A percentile compares a stretch with the other conserved stretches of the same genome.
phyloP scores from a whole-genome alignment of 306 rosid species.

The Prunus davidiana region DNA sequence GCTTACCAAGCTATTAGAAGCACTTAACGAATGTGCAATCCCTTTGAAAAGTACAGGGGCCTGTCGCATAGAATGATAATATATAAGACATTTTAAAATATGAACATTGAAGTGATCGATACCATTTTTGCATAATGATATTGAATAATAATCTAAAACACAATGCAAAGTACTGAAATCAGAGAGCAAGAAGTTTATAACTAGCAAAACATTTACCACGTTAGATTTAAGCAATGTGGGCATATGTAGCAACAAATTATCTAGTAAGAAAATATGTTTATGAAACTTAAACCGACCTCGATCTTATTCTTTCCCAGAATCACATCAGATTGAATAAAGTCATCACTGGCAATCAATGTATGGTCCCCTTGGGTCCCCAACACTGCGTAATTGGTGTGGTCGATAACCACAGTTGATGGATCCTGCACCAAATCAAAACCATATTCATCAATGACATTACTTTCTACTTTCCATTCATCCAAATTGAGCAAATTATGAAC shows the following conservation, averaged over 20 bases:
- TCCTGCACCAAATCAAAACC: neutral
- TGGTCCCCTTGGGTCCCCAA: conserved; percentile 64
- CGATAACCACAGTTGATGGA: neutral
- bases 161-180: neutral
- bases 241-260: neutral
- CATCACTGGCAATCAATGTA: conserved; percentile 41
- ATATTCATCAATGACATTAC: neutral
- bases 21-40: neutral
- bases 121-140: neutral
- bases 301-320: conserved; percentile 63
- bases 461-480: neutral
- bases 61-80: neutral
- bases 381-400: neutral
- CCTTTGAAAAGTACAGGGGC: neutral
- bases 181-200: neutral
- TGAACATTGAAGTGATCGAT: too few species aligned
- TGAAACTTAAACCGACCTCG: conserved; percentile 43
- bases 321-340: conserved; percentile 61
- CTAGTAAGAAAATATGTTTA: neutral
- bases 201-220: neutral
- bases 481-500: neutral
- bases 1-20: conserved; percentile 2
- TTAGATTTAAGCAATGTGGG: neutral
- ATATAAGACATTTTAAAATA: neutral
- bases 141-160: neutral